A percentile compares a stretch with the other conserved stretches of the same genome.
These are phyloP conservation scores for Claviceps monticola DNA, from an alignment of 2,329 filamentous ascomycete genomes.

Conservation along the genomic window DNA sequence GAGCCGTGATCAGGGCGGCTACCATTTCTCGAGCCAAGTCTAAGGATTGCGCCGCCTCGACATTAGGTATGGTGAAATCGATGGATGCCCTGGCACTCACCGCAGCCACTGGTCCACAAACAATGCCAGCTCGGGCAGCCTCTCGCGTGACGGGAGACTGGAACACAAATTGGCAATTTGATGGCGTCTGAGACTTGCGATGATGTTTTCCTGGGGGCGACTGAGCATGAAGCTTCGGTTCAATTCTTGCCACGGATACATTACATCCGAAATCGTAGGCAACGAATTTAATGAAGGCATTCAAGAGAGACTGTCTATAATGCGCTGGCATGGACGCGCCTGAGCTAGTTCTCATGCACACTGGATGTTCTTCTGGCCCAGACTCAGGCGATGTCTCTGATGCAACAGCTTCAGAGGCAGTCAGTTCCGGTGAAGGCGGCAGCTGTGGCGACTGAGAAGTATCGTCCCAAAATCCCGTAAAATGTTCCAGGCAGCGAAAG, in stretches of 20 bases:
- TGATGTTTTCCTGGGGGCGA: constrained; percentile 18
- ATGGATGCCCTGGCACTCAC: constrained; percentile 44
- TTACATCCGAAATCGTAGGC: constrained; percentile 54
- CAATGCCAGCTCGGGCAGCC: constrained; percentile 41
- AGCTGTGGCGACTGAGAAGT: constrained; percentile 27
- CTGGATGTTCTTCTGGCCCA: constrained; percentile 6
- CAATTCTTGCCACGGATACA: constrained; percentile 38
- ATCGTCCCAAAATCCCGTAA: constrained; percentile 49
- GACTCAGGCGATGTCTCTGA: constrained; percentile 1
- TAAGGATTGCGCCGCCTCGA: constrained; percentile 42
- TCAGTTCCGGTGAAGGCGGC: constrained; percentile 19
- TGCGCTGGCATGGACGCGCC: constrained; percentile 46
- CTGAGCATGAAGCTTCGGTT: constrained; percentile 44
- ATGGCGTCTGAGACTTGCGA: constrained; percentile 42
- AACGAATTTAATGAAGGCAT: constrained; percentile 48
- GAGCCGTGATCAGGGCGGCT: constrained; percentile 46
- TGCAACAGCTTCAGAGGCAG: constrained; percentile 9
- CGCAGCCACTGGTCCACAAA: constrained; percentile 48
- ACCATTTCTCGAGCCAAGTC: constrained; percentile 49
- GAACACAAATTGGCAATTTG: constrained; percentile 45
- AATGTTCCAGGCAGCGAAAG: constrained; percentile 46
- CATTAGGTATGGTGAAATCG: constrained; percentile 29
- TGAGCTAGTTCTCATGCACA: constrained; percentile 27
- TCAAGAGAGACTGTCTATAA: constrained; percentile 40
- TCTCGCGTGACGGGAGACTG: constrained; percentile 46